Evolutionary conservation across 1,139 yeast genomes (phyloP).

Genomic region (Magnusiomyces fungicola): DNA sequence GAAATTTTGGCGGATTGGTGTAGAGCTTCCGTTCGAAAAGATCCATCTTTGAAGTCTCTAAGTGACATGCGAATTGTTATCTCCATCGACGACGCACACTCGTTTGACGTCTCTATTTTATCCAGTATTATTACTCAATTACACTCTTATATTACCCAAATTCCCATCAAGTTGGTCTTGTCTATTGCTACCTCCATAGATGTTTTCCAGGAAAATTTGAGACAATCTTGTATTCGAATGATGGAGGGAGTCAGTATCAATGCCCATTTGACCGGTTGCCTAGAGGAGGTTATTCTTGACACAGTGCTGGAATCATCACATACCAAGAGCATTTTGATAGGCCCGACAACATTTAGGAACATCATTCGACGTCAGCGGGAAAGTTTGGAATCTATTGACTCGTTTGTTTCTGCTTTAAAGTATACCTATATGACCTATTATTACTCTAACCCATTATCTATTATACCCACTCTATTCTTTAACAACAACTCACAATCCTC

Average conservation of each 20-base stretch:
- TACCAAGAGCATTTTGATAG: conserved; percentile 20
- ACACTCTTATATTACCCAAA: conserved; percentile 31
- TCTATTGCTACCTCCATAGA: conserved; percentile 48
- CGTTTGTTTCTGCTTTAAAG: conserved; percentile 47
- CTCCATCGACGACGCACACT: conserved; percentile 59
- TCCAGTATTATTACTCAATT: conserved; percentile 45
- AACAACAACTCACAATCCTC: not conserved
- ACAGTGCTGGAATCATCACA: conserved; percentile 15
- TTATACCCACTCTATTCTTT: conserved; percentile 39
- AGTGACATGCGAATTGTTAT: conserved; percentile 35
- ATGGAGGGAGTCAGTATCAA: conserved; percentile 23
- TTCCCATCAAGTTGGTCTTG: conserved; percentile 43
- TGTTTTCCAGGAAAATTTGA: conserved; percentile 39
- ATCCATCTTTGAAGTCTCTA: conserved; percentile 15
- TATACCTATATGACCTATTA: conserved; percentile 63
- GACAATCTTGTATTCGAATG: conserved; percentile 28
- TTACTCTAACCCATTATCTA: conserved; percentile 59
- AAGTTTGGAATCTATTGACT: conserved; percentile 40
- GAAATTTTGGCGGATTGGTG: conserved; percentile 48
- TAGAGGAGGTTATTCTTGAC: conserved; percentile 18
- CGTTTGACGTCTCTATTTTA: conserved; percentile 46
- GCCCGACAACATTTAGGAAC: conserved; percentile 23
- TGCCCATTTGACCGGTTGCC: conserved; percentile 18
- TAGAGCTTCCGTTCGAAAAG: conserved; percentile 19
- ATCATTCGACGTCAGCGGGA: conserved; percentile 24